Evolutionary conservation across 306 rosid species (phyloP).

Genomic region (Cyclanthera cordifolia): DNA sequence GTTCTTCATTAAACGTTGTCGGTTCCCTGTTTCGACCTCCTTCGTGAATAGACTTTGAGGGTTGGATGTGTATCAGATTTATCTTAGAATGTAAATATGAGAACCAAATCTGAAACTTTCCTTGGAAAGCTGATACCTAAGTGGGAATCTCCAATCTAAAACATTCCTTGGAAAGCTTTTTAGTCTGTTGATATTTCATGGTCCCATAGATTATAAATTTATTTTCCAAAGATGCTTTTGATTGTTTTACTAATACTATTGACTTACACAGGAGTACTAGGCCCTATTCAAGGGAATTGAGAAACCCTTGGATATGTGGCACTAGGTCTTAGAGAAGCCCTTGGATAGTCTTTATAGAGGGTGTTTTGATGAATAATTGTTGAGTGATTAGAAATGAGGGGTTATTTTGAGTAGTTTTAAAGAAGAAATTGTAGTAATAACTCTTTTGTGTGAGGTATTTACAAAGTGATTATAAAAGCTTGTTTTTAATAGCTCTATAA

Average conservation of each 20-base stretch:
- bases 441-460: too few relatives aligned
- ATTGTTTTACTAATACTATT: conserved; percentile 4
- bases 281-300: not conserved
- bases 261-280: not conserved
- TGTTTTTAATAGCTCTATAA: too few relatives aligned
- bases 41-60: too few relatives aligned
- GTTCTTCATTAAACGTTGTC: too few relatives aligned
- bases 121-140: not conserved
- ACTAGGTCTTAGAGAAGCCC: not conserved
- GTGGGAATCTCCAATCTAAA: not conserved
- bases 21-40: too few relatives aligned
- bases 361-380: too few relatives aligned
- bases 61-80: too few relatives aligned
- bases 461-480: too few relatives aligned
- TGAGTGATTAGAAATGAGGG: too few relatives aligned
- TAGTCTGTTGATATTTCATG: not conserved
- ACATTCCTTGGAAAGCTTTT: not conserved
- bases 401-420: too few relatives aligned
- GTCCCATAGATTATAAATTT: not conserved
- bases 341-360: not conserved
- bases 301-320: conserved; percentile 10
- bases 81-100: conserved; percentile 12
- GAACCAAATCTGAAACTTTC: not conserved
- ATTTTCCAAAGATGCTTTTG: not conserved
- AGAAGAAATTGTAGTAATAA: too few relatives aligned